These are phyloP conservation scores for Colletotrichum tanaceti DNA, from an alignment of 2,329 filamentous ascomycete genomes.

Conservation along the genomic window DNA sequence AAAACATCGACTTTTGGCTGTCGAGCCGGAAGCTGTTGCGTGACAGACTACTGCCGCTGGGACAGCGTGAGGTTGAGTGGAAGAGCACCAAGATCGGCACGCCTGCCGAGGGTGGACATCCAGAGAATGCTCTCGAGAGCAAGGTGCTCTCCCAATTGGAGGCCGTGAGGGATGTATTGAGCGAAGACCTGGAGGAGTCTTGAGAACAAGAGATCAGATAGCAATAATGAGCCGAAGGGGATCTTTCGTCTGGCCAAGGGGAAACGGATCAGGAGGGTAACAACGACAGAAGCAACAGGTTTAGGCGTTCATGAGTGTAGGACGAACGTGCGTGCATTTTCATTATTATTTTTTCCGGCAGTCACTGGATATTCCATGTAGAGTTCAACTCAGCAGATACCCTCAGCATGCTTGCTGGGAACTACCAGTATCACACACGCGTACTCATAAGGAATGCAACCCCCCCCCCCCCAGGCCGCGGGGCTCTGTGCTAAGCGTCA, in stretches of 20 bases:
- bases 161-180: slow-evolving; percentile 66
- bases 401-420: slow-evolving; percentile 27
- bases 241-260: slow-evolving; percentile 12
- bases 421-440: neutral
- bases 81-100: slow-evolving; percentile 54
- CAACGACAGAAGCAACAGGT: slow-evolving; percentile 20
- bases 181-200: slow-evolving; percentile 60
- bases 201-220: slow-evolving; percentile 5
- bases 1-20: slow-evolving; percentile 87
- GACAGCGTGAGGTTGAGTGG: slow-evolving; percentile 77
- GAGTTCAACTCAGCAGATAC: slow-evolving; percentile 34
- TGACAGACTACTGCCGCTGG: slow-evolving; percentile 78
- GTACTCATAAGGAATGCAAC: neutral
- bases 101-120: slow-evolving; percentile 49
- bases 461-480: too few species aligned
- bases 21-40: slow-evolving; percentile 75
- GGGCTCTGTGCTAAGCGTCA: neutral
- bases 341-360: neutral
- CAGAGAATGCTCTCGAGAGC: slow-evolving; percentile 75
- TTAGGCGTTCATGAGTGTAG: slow-evolving; percentile 35
- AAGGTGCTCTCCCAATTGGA: slow-evolving; percentile 78
- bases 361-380: slow-evolving; percentile 30
- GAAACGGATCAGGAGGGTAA: slow-evolving; percentile 23
- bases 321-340: slow-evolving; percentile 32
- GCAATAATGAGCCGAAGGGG: slow-evolving; percentile 19